Base-by-base conservation (phyloP, 768 basidiomycete genomes). In the Lentinula lateritia region DNA sequence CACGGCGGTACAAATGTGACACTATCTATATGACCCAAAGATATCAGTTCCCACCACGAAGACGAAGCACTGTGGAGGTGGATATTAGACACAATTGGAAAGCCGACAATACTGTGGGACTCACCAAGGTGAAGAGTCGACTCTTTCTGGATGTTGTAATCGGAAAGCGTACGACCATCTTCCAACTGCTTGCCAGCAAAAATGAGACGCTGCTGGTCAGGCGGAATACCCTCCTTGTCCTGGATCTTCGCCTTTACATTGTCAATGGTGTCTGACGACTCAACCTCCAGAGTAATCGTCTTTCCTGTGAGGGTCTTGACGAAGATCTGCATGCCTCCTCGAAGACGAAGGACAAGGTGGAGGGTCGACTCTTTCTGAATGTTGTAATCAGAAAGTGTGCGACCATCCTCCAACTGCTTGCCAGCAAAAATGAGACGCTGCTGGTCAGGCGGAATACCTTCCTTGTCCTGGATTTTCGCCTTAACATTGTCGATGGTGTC, bases 401-500 rank as follows among this genome's bases (percentile, higher is more conserved):
- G 89, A 3, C 95, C 95, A 61, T 97, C 95, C 72, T 96, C 95
- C 10, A 95, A 77, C 69, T 96, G 94, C 79, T 96, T 96, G 50
- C 94, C 95, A 50, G 94, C 94, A 65, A 95, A 96, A 71, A 91
- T 93, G 50, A 95, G 77, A 48, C 93, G 89, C 68, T 95, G 94
- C 69, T 95, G 92, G 66, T 94, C 89, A 2, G 90, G 87, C 41
- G 89, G 89, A 35, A 91, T 92, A 0, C 90, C 90, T 63, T 90
- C 90, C 74, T 89, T 90, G 69, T 92, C 89, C 66, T 90, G 89
- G 18, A 91, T 90, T 78, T 89, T 89, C 2, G 87, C 81, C 72
- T 88, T 89, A 23, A 95, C 92, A 66, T 94, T 93, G 71, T 95
- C 93, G 68, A 96, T 95, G 12, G 93, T 95, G 72, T 95, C 92